A percentile compares a stretch with the other conserved stretches of the same genome.
Conservation (phyloP, 1,284 basidiomycete species). For the Cystobasidium slooffiae region DNA sequence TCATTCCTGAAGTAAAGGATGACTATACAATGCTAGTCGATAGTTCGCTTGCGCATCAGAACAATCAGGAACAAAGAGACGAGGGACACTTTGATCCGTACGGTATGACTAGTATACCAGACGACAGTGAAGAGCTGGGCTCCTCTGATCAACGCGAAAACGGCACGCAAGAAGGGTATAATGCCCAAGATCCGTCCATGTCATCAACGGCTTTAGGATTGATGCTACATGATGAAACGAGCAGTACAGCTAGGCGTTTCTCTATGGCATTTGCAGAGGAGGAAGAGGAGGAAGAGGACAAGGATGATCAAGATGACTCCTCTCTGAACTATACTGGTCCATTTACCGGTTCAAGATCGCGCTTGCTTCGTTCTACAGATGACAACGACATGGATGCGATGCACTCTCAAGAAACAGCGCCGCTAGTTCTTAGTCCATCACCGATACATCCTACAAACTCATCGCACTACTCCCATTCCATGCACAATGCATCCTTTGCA, state of each 20-base stretch:
- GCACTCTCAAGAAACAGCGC: background rate
- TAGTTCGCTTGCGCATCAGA: too few relatives aligned
- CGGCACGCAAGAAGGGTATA: background rate
- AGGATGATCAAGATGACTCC: background rate
- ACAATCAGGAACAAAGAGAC: too few relatives aligned
- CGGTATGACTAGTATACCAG: too few relatives aligned
- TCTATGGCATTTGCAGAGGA: slow-evolving; percentile 6
- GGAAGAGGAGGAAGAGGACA: background rate
- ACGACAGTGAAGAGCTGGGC: background rate
- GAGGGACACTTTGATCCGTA: too few relatives aligned
- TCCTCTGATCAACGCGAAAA: background rate
- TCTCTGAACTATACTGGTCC: background rate
- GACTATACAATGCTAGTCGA: too few relatives aligned
- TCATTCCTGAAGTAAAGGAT: background rate
- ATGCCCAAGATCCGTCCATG: background rate
- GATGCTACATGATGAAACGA: slow-evolving; percentile 12
- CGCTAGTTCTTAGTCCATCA: background rate
- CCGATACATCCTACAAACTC: background rate
- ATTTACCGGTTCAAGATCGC: background rate
- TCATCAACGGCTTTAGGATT: background rate
- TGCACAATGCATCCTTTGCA: background rate
- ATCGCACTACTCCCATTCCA: background rate
- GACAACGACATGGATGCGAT: background rate
- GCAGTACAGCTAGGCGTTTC: slow-evolving; percentile 10
- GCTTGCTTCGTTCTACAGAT: background rate